Evolutionary conservation across 495 filamentous ascomycete genomes (phyloP).

Genomic region (Bryoglossum gracile): DNA sequence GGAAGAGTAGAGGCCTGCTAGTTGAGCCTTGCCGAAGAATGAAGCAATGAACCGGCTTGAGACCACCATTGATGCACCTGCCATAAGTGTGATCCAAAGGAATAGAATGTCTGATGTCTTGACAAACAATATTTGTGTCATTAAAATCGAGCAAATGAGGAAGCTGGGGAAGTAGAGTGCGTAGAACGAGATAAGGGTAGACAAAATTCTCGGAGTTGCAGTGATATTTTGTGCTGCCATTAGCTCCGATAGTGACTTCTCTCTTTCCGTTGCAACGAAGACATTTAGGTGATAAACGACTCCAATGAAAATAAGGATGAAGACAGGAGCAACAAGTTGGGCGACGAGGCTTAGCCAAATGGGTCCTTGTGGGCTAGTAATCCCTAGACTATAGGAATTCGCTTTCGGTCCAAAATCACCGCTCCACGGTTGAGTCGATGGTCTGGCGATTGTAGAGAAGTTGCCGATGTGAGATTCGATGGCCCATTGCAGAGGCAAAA

Average conservation of each 20-base stretch:
- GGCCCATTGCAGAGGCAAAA: conserved; percentile 16
- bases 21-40: conserved; percentile 41
- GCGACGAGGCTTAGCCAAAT: conserved; percentile 13
- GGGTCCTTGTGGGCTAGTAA: background rate
- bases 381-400: background rate
- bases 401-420: conserved; percentile 5
- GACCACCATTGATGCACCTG: conserved; percentile 32
- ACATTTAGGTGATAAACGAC: conserved; percentile 19
- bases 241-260: conserved; percentile 17
- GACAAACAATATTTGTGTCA: conserved; percentile 31
- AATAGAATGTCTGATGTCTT: conserved; percentile 31
- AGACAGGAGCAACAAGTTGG: conserved; percentile 13
- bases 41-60: conserved; percentile 36
- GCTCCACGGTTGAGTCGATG: conserved; percentile 12
- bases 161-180: conserved; percentile 40
- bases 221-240: conserved; percentile 22
- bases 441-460: conserved; percentile 8
- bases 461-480: conserved; percentile 14
- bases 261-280: conserved; percentile 20
- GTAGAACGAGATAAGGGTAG: conserved; percentile 30
- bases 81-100: conserved; percentile 34
- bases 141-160: conserved; percentile 33
- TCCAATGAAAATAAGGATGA: conserved; percentile 20
- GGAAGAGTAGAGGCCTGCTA: conserved; percentile 37
- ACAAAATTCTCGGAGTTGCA: conserved; percentile 15